A percentile compares a stretch with the other conserved stretches of the same genome.
These are phyloP conservation scores for Eleusine coracana DNA, from an alignment of 176 grass and related monocot species.

Conservation along the genomic window DNA sequence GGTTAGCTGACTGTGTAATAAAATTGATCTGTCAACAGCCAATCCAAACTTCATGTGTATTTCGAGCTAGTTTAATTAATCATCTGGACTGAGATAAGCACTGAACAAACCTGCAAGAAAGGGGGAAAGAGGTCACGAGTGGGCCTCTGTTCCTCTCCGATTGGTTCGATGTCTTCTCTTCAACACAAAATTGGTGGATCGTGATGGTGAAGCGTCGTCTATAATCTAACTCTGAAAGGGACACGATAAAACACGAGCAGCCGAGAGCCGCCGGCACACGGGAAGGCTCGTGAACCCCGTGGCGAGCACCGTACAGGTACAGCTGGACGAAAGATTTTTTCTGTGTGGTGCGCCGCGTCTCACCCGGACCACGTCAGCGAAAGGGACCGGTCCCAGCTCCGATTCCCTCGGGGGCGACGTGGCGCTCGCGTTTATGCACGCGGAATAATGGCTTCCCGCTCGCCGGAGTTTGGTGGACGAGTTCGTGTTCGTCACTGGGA, in stretches of 20 bases:
- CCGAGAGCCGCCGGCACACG: background rate
- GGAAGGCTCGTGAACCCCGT: conserved; percentile 31
- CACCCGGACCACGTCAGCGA: background rate
- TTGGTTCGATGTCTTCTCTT: background rate
- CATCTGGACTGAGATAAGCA: background rate
- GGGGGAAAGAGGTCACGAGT: background rate
- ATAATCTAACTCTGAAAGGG: background rate
- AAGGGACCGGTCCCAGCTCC: background rate
- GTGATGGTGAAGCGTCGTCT: background rate
- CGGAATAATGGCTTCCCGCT: background rate
- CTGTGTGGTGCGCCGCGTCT: background rate
- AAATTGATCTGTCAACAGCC: too few species aligned
- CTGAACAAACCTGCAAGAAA: background rate
- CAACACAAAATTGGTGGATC: background rate
- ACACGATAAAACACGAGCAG: background rate
- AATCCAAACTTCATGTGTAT: background rate
- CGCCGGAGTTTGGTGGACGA: background rate
- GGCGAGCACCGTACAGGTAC: background rate
- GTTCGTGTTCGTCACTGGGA: background rate
- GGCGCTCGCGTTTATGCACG: background rate
- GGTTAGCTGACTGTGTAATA: background rate
- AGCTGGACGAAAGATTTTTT: background rate
- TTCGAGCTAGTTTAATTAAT: background rate
- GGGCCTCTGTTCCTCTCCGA: background rate
- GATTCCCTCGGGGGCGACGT: background rate